phyloP scores from a whole-genome alignment of 2,329 filamentous ascomycete species.

The Ophiostoma montium region DNA sequence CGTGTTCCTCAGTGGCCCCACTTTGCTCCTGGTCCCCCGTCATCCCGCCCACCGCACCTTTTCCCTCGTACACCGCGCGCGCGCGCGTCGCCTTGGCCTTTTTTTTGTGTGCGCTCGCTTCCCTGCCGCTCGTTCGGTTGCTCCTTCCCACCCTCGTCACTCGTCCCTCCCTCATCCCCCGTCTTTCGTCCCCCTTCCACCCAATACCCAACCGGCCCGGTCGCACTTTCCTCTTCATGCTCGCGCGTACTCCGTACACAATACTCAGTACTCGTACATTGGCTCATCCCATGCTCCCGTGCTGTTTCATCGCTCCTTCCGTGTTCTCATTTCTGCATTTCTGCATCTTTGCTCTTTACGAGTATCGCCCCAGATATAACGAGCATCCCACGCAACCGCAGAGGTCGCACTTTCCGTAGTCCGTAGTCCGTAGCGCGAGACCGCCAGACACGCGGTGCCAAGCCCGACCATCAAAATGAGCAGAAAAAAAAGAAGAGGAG shows the following conservation, averaged over 20 bases:
- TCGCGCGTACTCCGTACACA: not conserved
- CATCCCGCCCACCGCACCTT: constrained; percentile 13
- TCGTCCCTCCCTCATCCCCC: not conserved
- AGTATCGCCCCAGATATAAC: too few species aligned
- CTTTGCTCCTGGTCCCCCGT: constrained; percentile 12
- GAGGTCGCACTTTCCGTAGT: too few species aligned
- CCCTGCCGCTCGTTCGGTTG: not conserved
- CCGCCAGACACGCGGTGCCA: not conserved
- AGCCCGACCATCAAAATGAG: not conserved
- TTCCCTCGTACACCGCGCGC: constrained; percentile 8
- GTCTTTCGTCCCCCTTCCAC: too few species aligned
- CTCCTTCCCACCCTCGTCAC: not conserved
- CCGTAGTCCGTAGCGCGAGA: not conserved
- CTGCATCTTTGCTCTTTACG: not conserved
- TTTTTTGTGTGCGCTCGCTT: not conserved
- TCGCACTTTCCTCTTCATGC: not conserved
- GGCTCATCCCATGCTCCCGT: not conserved
- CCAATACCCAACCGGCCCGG: too few species aligned
- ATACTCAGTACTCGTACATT: too few species aligned
- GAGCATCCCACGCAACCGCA: too few species aligned
- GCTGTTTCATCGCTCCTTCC: not conserved
- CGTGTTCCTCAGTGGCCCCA: constrained; percentile 4
- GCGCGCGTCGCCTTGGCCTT: constrained; percentile 2
- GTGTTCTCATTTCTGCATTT: not conserved
- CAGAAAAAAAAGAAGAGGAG: not conserved